Evolutionary conservation across 1,139 yeast species (phyloP), one percentile per base, ranked within the genome.

Genomic region (Saccharomyces hybrid): DNA sequence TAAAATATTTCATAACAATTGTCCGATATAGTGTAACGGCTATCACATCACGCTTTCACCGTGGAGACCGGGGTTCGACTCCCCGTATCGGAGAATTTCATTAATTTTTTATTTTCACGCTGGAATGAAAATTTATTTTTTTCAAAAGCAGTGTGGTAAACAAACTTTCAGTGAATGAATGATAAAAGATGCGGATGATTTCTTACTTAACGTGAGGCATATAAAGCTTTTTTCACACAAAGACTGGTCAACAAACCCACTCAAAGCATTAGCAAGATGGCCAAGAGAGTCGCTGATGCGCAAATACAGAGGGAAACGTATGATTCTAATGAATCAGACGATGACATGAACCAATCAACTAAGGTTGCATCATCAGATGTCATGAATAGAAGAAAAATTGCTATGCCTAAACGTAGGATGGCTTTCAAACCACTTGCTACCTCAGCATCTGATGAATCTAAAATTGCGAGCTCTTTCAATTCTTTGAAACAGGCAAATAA

Each of bases 221-320:
- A 25, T 7, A n/a, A 13, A 20, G 8, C 5, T 3, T 3, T 11
- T 23, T 13, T 11, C 9, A 13, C 16, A 25, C 9, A 25, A 8
- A 23, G 23, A n/a, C 2, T 20, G 4, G 16, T 6, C 27, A n/a
- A 44, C 9, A n/a, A n/a, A n/a, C n/a, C n/a, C n/a, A n/a, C n/a
- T n/a, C n/a, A n/a, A n/a, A n/a, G 8, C 0, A n/a, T 25, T 23
- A 25, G 23, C 41, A 47, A 32, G 9, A 81, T 82, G 85, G 75
- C 83, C n/a, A 86, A 87, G 67, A 77, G 95, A 73, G 72, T 76
- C 52, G 91, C 95, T 3, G 80, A 73, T 51, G 76, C 74, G 31
- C 88, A 82, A 64, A 76, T 82, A 59, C 77, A 81, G 47, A 73
- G 80, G 61, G 82, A 79, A 55, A 69, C 63, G 47, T 58, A 61